A percentile compares a stretch with the other conserved stretches of the same genome.
phyloP scores from a whole-genome alignment of 257 asterid species.

The Fraxinus quadrangulata region DNA sequence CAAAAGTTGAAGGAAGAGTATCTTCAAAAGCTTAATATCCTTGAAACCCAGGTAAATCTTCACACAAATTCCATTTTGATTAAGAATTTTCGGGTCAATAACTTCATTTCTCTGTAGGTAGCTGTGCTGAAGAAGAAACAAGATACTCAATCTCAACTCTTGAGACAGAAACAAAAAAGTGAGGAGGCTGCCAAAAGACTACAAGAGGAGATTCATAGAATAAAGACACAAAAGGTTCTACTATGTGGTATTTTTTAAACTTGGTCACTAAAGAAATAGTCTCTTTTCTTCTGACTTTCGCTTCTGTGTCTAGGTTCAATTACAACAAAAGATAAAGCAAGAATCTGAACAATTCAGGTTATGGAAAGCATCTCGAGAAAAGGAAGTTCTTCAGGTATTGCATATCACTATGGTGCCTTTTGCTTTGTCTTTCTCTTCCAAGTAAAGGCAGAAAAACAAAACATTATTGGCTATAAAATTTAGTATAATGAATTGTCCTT shows the following conservation, averaged over 20 bases:
- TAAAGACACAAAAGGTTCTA: conserved; percentile 83
- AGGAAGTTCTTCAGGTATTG: conserved; percentile 94
- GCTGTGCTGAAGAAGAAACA: conserved; percentile 91
- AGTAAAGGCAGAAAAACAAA: background rate
- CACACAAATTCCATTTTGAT: background rate
- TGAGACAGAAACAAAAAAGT: conserved; percentile 93
- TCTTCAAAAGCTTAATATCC: conserved; percentile 86
- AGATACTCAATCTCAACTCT: conserved; percentile 93
- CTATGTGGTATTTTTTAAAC: conserved; percentile 16
- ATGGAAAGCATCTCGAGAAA: conserved; percentile 96
- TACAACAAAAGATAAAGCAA: conserved; percentile 96
- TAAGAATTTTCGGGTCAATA: conserved; percentile 15
- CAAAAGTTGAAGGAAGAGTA: conserved; percentile 90
- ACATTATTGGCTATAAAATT: background rate
- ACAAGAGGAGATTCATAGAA: conserved; percentile 90
- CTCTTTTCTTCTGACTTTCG: conserved; percentile 28
- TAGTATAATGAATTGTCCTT: background rate
- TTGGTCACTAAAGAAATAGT: conserved; percentile 13
- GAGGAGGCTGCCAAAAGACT: conserved; percentile 93
- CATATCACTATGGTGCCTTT: background rate
- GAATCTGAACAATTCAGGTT: conserved; percentile 95
- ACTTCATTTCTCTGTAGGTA: conserved; percentile 54
- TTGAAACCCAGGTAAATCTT: conserved; percentile 75
- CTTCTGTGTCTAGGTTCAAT: conserved; percentile 67
- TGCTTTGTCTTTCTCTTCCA: conserved; percentile 6